Evolutionary conservation across 441 rosid genomes (phyloP).

Genomic region (Euphorbia celastroides): DNA sequence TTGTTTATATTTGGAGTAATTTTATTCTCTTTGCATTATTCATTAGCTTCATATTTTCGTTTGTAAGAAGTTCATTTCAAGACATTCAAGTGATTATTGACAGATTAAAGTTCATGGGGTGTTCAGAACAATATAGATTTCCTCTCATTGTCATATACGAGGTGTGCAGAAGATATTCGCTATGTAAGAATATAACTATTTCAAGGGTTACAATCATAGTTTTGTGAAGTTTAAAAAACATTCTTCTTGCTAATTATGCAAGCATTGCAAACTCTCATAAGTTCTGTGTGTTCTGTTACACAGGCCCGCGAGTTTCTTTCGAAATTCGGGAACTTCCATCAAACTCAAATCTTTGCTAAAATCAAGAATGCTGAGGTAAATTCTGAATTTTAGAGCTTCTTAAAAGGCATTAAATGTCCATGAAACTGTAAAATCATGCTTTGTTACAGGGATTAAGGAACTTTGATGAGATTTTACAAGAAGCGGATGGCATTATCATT

Average conservation of each 20-base stretch:
- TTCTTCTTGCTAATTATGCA: too few relatives aligned
- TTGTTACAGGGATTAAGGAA: background rate
- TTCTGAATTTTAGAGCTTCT: too few relatives aligned
- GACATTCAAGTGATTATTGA: background rate
- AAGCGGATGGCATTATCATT: background rate
- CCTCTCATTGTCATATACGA: background rate
- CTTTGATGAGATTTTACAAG: background rate
- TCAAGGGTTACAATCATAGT: too few relatives aligned
- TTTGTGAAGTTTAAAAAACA: too few relatives aligned
- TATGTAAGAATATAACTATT: too few relatives aligned
- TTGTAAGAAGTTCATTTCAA: background rate
- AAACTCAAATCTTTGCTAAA: background rate
- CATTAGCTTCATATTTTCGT: background rate
- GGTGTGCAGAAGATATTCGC: background rate
- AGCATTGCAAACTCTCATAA: too few relatives aligned
- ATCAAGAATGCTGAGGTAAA: background rate
- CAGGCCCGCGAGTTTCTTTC: too few relatives aligned
- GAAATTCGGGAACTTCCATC: too few relatives aligned
- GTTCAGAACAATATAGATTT: background rate
- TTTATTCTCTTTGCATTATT: background rate
- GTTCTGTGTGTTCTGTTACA: too few relatives aligned
- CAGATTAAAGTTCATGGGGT: background rate
- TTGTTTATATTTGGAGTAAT: background rate
- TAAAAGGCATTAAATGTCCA: background rate
- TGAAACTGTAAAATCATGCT: background rate